Conservation (phyloP, 176 grass and related monocot species). For the Secale cereale region DNA sequence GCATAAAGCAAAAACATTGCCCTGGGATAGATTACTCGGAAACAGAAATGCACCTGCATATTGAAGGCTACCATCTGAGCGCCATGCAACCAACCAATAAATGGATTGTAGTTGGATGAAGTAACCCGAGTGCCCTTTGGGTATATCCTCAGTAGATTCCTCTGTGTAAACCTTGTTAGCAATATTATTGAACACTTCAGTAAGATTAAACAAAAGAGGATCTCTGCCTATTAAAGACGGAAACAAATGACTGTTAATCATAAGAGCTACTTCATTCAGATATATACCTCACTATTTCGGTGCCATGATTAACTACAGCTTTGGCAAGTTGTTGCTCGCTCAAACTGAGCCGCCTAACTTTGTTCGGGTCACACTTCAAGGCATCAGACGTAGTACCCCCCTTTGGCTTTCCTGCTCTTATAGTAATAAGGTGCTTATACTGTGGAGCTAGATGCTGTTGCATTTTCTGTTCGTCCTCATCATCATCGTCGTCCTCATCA, state of each 20-base stretch:
- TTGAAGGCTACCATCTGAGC: constrained; percentile 99
- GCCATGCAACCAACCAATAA: constrained; percentile 87
- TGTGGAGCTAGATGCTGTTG: constrained; percentile 36
- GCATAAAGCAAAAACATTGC: neutral
- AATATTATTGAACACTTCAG: constrained; percentile 23
- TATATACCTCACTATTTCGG: constrained; percentile 68
- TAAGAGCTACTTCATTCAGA: neutral
- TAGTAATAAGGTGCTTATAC: constrained; percentile 82
- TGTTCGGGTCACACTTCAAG: constrained; percentile 67
- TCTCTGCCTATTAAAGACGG: neutral
- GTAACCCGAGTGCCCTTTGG: constrained; percentile 70
- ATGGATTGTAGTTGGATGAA: constrained; percentile 97
- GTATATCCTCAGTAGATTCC: constrained; percentile 89
- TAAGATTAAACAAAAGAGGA: neutral
- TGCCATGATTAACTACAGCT: constrained; percentile 54
- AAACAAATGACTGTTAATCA: neutral
- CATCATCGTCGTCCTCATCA: neutral
- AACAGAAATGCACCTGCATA: constrained; percentile 72
- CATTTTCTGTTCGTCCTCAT: constrained; percentile 40
- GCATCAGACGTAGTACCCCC: constrained; percentile 65
- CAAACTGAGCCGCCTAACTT: constrained; percentile 85
- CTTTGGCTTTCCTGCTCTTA: constrained; percentile 88
- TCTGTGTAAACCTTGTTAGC: constrained; percentile 82
- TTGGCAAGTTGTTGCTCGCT: constrained; percentile 86
- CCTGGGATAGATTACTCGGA: neutral